Percentiles rank a stretch among this genome's conserved stretches.
Conservation (phyloP, 768 basidiomycete genomes). For the Suillus americanus region DNA sequence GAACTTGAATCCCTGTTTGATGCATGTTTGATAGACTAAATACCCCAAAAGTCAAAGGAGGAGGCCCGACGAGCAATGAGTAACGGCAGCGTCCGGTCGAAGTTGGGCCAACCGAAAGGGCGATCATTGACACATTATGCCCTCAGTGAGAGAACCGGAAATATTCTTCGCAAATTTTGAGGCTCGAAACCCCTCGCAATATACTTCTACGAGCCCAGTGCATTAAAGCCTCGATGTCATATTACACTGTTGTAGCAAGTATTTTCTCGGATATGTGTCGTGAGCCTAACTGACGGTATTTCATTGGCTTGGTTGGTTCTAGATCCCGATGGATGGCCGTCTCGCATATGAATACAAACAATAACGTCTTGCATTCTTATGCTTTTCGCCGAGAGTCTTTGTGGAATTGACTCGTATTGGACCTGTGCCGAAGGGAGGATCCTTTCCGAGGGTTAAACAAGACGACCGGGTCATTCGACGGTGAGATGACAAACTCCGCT, state of each 20-base stretch:
- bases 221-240: neutral
- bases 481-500: neutral
- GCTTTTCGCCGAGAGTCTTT: neutral
- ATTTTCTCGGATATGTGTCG: neutral
- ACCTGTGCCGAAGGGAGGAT: neutral
- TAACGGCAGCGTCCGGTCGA: neutral
- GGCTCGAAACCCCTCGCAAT: neutral
- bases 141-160: neutral
- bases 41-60: too few species aligned
- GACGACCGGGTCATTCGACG: neutral
- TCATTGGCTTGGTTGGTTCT: neutral
- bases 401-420: neutral
- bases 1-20: neutral
- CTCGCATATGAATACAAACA: neutral
- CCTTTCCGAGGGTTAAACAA: neutral
- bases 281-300: neutral
- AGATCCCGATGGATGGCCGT: neutral
- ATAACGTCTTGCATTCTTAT: neutral
- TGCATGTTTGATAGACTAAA: neutral
- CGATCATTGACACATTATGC: neutral
- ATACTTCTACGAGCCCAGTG: neutral
- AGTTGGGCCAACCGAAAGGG: neutral
- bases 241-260: neutral
- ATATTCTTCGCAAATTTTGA: neutral
- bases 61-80: neutral